These are phyloP conservation scores for Russula compacta DNA, from an alignment of 768 basidiomycete genomes.

Conservation along the genomic window DNA sequence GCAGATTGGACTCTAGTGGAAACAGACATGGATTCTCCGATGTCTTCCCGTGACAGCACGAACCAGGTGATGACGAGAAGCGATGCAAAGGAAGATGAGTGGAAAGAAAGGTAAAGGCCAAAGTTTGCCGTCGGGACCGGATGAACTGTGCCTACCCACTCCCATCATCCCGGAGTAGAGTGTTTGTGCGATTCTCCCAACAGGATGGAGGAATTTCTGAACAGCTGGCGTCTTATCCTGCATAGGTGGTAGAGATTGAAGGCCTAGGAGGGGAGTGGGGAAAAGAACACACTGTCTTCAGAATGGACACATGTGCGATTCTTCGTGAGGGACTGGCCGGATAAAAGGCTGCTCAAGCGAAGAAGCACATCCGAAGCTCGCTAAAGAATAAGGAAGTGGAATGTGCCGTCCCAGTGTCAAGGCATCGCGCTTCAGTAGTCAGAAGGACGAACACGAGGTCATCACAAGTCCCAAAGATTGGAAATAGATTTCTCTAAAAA, in stretches of 20 bases:
- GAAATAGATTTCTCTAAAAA: not conserved
- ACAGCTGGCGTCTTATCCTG: not conserved
- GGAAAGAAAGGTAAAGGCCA: not conserved
- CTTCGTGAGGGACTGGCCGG: not conserved
- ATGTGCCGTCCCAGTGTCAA: not conserved
- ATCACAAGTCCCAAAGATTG: not conserved
- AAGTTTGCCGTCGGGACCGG: not conserved
- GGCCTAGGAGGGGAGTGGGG: too few species aligned
- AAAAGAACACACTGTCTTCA: not conserved
- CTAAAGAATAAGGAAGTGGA: not conserved
- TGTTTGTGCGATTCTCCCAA: not conserved
- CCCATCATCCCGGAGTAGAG: not conserved
- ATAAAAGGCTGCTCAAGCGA: not conserved
- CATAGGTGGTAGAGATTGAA: not conserved
- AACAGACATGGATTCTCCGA: not conserved
- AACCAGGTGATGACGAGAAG: not conserved
- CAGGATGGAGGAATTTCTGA: not conserved
- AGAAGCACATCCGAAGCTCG: not conserved
- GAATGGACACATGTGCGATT: not conserved
- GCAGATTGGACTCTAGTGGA: not conserved
- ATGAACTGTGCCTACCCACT: not conserved
- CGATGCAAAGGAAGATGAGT: not conserved
- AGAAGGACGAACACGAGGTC: not conserved
- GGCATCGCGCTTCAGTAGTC: not conserved
- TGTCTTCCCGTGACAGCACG: not conserved